Evolutionary conservation across 2,329 filamentous ascomycete species (phyloP), one percentile per base, ranked within the genome.

Genomic region (Clarireedia hainanense): DNA sequence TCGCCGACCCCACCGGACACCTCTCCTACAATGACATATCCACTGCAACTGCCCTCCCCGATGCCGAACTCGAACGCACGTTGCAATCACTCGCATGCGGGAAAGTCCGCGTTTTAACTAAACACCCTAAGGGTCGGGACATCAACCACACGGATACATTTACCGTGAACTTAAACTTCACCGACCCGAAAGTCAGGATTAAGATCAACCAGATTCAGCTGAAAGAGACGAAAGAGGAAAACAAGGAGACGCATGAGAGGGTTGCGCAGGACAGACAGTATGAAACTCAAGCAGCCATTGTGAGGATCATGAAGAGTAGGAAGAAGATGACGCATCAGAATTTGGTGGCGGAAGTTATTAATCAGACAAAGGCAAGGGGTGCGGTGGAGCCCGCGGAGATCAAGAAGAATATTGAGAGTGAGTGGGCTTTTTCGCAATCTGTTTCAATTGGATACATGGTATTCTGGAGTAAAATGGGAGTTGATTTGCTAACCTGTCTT

Each of bases 161-260:
- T 67, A 83, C 82, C 0, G 85, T 95, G 67, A 96, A 96, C 73
- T 72, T 79, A 46, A 70, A 70, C 15, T 99, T 99, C 72, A 75
- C 75, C 2, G 87, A 96, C 67, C 80, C 85, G 20, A 95, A 94
- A 71, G 88, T 89, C 72, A 84, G 91, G 56, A 85, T 99, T 74
- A 99, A 99, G 76, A 96, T 99, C 76, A 99, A 97, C 74, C 92
- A 96, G 73, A 94, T 99, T 64, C 94, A 99, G 73, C 80, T 96
- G 50, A 95, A 94, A 73, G 94, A 99, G 74, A 97, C 94, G 0
- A 88, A 88, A 65, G 88, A 92, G 67, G 94, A 99, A 73, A 96
- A 96, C 73, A 88, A 91, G 72, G 89, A 88, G 65, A 97, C 91
- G 1, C 91, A 97, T 71, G 87, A 96, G 71, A 83, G 90, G 45